Percentiles rank a stretch among this genome's conserved stretches.
Evolutionary conservation across 2,329 filamentous ascomycete genomes (phyloP).

Genomic region (Aspergillus fijiensis): DNA sequence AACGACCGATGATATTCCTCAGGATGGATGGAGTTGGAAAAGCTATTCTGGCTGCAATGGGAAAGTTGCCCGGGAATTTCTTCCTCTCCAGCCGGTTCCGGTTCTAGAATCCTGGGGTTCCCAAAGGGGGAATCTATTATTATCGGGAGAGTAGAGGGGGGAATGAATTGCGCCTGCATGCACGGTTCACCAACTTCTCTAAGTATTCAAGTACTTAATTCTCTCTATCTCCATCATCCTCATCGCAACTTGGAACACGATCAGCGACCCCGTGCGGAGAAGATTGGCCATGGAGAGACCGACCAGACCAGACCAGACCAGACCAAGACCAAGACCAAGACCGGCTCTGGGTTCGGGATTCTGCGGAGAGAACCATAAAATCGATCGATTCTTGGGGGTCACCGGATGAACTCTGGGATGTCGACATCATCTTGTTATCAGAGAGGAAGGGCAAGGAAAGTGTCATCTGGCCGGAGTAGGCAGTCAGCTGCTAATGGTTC

Average conservation of each 20-base stretch:
- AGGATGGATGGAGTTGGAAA: no score
- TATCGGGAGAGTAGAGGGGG: no score
- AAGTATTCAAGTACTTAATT: not conserved
- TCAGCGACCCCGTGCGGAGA: constrained; percentile 3
- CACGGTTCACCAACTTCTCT: not conserved
- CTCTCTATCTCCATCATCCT: not conserved
- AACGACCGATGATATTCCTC: no score
- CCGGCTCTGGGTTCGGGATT: constrained; percentile 7
- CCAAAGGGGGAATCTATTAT: not conserved
- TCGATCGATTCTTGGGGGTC: not conserved
- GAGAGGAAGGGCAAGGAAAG: no score
- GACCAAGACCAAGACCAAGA: no score
- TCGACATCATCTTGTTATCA: not conserved
- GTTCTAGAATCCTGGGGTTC: not conserved
- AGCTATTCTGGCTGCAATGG: not conserved
- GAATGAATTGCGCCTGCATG: not conserved
- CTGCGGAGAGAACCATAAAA: constrained; percentile 5
- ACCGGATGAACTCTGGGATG: not conserved
- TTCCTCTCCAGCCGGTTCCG: not conserved
- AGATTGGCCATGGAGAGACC: constrained; percentile 1
- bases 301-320: not conserved
- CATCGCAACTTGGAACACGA: not conserved
- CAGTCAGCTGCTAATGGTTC: not conserved
- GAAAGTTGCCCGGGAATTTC: not conserved
- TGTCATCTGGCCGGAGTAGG: not conserved